Conservation (phyloP, 805 yeast species). For the Candida pini region DNA sequence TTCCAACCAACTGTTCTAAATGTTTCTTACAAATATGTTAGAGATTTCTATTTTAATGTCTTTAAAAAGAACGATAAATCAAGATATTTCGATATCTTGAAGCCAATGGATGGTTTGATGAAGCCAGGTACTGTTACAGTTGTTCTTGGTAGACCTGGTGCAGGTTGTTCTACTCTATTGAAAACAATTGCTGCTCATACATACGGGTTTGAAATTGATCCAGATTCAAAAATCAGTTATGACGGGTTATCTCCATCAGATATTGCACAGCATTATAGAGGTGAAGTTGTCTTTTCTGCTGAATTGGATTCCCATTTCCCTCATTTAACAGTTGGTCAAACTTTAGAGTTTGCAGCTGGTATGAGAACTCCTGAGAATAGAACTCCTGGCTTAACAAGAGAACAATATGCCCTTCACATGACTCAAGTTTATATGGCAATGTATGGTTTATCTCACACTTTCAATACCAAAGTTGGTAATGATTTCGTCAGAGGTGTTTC, state of each 20-base stretch:
- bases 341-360: constrained; percentile 57
- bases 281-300: constrained; percentile 67
- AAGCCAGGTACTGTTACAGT: constrained; percentile 62
- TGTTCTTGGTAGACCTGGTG: constrained; percentile 77
- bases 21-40: constrained; percentile 30
- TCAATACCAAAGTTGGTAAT: constrained; percentile 56
- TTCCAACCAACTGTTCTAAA: constrained; percentile 57
- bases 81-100: constrained; percentile 46
- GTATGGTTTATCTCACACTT: constrained; percentile 39
- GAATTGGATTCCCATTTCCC: constrained; percentile 68
- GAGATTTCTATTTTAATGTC: constrained; percentile 21
- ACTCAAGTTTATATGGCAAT: constrained; percentile 27
- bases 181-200: constrained; percentile 56
- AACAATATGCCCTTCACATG: constrained; percentile 46
- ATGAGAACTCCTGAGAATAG: constrained; percentile 60
- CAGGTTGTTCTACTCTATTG: constrained; percentile 69
- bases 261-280: constrained; percentile 48
- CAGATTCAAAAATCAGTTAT: constrained; percentile 42
- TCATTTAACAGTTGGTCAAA: constrained; percentile 60
- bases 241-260: constrained; percentile 51
- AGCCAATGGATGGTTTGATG: constrained; percentile 60
- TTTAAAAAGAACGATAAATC: constrained; percentile 25
- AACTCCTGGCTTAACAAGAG: constrained; percentile 54
- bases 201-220: constrained; percentile 49
- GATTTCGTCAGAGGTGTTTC: constrained; percentile 61